Percentiles rank a stretch among this genome's conserved stretches.
Conservation (phyloP, 345 rosid genomes). For the Trapa bicornis region DNA sequence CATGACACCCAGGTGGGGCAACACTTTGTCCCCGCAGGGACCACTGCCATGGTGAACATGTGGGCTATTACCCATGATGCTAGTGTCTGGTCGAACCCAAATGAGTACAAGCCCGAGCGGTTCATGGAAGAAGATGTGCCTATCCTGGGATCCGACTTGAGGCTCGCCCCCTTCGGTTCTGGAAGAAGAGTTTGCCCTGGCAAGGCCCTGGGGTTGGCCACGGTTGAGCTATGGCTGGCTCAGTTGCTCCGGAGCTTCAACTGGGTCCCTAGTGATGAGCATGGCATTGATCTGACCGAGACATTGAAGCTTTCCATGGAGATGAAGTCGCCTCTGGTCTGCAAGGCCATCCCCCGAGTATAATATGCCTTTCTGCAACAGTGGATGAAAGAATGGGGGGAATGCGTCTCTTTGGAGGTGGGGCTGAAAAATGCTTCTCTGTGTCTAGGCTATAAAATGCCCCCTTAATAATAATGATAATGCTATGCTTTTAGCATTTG, state of each 20-base stretch:
- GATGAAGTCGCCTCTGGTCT: conserved; percentile 30
- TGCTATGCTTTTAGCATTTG: too few relatives aligned
- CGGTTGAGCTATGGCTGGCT: conserved; percentile 41
- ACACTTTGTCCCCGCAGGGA: conserved; percentile 57
- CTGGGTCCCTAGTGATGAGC: conserved; percentile 14
- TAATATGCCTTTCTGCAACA: too few relatives aligned
- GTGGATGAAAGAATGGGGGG: too few relatives aligned
- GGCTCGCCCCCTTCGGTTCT: conserved; percentile 42
- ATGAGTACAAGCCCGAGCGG: conserved; percentile 50
- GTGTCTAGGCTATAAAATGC: too few relatives aligned
- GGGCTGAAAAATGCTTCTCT: too few relatives aligned
- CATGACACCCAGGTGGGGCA: conserved; percentile 50
- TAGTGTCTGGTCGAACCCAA: conserved; percentile 38
- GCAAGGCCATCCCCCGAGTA: conserved; percentile 22
- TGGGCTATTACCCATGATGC: conserved; percentile 74
- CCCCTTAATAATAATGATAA: too few relatives aligned
- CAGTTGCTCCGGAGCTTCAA: conserved; percentile 32
- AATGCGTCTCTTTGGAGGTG: too few relatives aligned
- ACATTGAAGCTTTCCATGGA: conserved; percentile 32
- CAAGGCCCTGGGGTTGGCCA: conserved; percentile 39
- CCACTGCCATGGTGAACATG: conserved; percentile 92
- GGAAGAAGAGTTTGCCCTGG: conserved; percentile 46
- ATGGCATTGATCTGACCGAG: conserved; percentile 27
- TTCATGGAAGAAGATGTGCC: conserved; percentile 33
- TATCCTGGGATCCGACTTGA: conserved; percentile 36